Base-by-base conservation (phyloP, 768 basidiomycete genomes). In the Kwoniella heveanensis region DNA sequence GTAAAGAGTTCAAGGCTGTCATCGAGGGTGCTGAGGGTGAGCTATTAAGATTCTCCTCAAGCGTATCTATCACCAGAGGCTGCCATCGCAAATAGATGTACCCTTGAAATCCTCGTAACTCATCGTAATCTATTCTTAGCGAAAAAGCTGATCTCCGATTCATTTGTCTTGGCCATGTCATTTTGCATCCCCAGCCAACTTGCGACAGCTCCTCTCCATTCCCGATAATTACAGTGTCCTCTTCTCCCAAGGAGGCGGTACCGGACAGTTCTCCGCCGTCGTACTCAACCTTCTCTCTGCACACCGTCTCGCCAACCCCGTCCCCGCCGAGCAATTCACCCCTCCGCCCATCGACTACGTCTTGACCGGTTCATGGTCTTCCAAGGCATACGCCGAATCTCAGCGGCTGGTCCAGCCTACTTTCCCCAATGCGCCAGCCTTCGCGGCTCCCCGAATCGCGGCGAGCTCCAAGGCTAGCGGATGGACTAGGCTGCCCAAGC, bases 191-290 rank as follows among this genome's bases (percentile, higher is more conserved):
- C 7, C 88, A 80, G 78, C 82, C 37, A 85, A 86, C 74, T 86
- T 92, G 65, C 87, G 92, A 61, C 82, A 81, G 15, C 88, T 93
- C 72, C 88, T 98, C 63, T 81, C 84, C 17, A 87, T 99, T 32
- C 95, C 96, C 9, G 77, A 85, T 44, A 89, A 88, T 10, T 94
- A 98, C 82, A 82, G 85, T 53, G 85, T 99, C 72, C 85, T 99
- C 36, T 94, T 97, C 83, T 86, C 91, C 37, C 94, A 97, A 81
- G 96, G 96, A 47, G 96, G 96, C 29, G 96, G 92, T 15, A 88
- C 90, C 0, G 86, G 83, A 26, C 92, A 97, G 81, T 98, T 98
- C 83, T 90, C 92, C 27, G 89, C 91, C 27, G 87, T 91, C 68
- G 90, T 95, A 2, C 83, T 94, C 70, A 99, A 99, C 83, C 84